Percentiles rank a stretch among this genome's conserved stretches.
phyloP scores from a whole-genome alignment of 1,139 yeast species.

The Pichia sp. region DNA sequence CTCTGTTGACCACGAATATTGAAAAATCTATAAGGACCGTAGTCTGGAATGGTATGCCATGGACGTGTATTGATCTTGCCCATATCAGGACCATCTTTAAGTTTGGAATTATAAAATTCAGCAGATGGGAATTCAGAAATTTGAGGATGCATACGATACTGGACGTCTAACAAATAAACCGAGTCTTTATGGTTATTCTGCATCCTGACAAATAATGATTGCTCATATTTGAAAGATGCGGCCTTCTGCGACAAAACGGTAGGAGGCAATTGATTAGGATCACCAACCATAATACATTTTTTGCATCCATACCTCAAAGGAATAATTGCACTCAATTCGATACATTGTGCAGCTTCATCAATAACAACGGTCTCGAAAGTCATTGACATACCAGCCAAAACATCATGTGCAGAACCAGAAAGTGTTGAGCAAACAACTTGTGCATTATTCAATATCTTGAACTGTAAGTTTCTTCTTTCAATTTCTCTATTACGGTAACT shows the following conservation, averaged over 20 bases:
- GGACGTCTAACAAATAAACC: conserved; percentile 80
- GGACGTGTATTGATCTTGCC: conserved; percentile 51
- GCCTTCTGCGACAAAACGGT: conserved; percentile 95
- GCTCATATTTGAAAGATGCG: conserved; percentile 74
- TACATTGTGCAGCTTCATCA: conserved; percentile 98
- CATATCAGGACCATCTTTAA: conserved; percentile 76
- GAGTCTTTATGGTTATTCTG: conserved; percentile 59
- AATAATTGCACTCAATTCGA: conserved; percentile 85
- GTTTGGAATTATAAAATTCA: conserved; percentile 70
- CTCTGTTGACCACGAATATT: conserved; percentile 65
- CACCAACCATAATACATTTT: conserved; percentile 96
- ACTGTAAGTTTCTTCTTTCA: conserved; percentile 71
- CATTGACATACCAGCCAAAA: conserved; percentile 67
- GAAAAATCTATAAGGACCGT: conserved; percentile 77
- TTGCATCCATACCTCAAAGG: conserved; percentile 91
- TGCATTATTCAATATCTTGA: conserved; percentile 66
- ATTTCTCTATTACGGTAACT: conserved; percentile 73
- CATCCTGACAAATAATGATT: conserved; percentile 92
- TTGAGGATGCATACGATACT: conserved; percentile 96
- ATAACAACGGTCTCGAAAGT: conserved; percentile 89
- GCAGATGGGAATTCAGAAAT: conserved; percentile 82
- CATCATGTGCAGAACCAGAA: conserved; percentile 92
- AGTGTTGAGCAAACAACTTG: conserved; percentile 88
- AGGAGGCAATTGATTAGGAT: conserved; percentile 97
- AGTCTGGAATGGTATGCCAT: conserved; percentile 60